A percentile compares a stretch with the other conserved stretches of the same genome.
phyloP scores from a whole-genome alignment of 306 rosid genomes.

The Fragaria ananassa region DNA sequence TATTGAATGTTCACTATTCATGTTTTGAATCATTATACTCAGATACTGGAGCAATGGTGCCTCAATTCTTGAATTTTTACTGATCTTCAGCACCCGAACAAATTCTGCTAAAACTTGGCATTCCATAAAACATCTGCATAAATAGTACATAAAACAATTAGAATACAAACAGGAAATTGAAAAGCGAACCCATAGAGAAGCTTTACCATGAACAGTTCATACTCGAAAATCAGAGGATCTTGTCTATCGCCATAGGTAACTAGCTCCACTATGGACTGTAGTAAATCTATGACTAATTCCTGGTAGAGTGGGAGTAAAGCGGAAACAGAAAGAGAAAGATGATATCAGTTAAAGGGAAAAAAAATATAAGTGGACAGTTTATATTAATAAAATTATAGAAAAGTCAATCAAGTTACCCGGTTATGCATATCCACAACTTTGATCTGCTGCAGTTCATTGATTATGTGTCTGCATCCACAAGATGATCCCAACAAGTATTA shows the following conservation, averaged over 20 bases:
- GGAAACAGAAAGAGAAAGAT: background rate
- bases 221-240: conserved; percentile 78
- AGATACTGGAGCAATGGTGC: conserved; percentile 77
- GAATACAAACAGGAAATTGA: conserved; percentile 9
- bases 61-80: conserved; percentile 62
- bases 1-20: conserved; percentile 67
- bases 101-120: conserved; percentile 73
- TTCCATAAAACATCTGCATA: conserved; percentile 85
- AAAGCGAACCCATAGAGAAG: conserved; percentile 16
- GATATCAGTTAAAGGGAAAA: background rate
- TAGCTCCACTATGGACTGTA: conserved; percentile 80
- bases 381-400: background rate
- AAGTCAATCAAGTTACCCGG: conserved; percentile 28
- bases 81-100: conserved; percentile 62
- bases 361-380: background rate
- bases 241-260: conserved; percentile 81
- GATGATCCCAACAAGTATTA: background rate
- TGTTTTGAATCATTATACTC: conserved; percentile 86
- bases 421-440: conserved; percentile 39
- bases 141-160: conserved; percentile 16
- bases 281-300: conserved; percentile 70
- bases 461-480: conserved; percentile 20
- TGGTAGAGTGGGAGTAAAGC: conserved; percentile 11
- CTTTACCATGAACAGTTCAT: conserved; percentile 30
- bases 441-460: conserved; percentile 33